phyloP scores from a whole-genome alignment of 176 grass and related monocot species.

The Bromus sterilis region DNA sequence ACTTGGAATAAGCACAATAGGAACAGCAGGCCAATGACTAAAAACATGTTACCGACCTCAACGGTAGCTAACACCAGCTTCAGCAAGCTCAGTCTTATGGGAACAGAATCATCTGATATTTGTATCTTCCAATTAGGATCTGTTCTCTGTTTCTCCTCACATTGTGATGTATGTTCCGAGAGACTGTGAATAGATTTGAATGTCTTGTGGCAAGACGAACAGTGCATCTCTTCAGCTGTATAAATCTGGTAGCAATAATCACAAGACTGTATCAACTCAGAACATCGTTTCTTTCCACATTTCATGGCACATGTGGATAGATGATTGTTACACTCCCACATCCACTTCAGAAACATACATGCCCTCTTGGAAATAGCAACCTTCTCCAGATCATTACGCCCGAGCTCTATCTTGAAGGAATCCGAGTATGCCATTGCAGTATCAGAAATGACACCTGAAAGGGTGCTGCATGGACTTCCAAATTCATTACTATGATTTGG shows the following conservation, averaged over 20 bases:
- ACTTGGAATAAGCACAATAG: slow-evolving; percentile 11
- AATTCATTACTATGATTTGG: slow-evolving; percentile 46
- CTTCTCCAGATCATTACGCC: slow-evolving; percentile 56
- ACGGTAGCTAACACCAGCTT: slow-evolving; percentile 59
- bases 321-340: slow-evolving; percentile 62
- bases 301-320: slow-evolving; percentile 37
- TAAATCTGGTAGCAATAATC: slow-evolving; percentile 62
- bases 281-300: slow-evolving; percentile 60
- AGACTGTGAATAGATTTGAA: slow-evolving; percentile 62
- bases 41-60: slow-evolving; percentile 49
- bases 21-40: slow-evolving; percentile 9
- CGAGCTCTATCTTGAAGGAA: slow-evolving; percentile 79
- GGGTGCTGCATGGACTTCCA: slow-evolving; percentile 71
- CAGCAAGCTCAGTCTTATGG: slow-evolving; percentile 65
- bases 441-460: slow-evolving; percentile 58
- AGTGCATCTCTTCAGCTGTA: slow-evolving; percentile 74
- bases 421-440: slow-evolving; percentile 32
- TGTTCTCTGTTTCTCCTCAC: slow-evolving; percentile 55
- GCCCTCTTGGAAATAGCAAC: slow-evolving; percentile 56
- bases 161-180: slow-evolving; percentile 56
- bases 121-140: slow-evolving; percentile 57
- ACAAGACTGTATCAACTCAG: slow-evolving; percentile 56
- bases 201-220: slow-evolving; percentile 71
- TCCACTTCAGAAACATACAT: slow-evolving; percentile 61
- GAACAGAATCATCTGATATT: slow-evolving; percentile 41